phyloP scores from a whole-genome alignment of 2,329 filamentous ascomycete species.

The Chaetomium globosum region DNA sequence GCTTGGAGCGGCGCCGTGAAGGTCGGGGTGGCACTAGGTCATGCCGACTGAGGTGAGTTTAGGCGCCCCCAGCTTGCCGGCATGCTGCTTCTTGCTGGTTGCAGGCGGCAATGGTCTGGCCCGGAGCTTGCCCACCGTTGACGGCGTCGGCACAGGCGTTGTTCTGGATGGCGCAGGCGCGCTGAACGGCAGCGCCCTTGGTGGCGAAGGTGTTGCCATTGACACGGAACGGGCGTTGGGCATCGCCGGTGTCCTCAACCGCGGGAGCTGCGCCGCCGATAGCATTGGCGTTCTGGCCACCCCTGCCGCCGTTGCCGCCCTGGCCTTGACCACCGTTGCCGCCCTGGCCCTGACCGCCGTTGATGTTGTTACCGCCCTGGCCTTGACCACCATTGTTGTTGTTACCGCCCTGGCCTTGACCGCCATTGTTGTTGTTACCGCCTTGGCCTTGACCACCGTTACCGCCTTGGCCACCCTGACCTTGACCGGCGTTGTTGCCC shows the following conservation, averaged over 20 bases:
- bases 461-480: slow-evolving; percentile 18
- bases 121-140: slow-evolving; percentile 52
- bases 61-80: slow-evolving; percentile 38
- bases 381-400: too few species aligned
- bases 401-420: slow-evolving; percentile 21
- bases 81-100: slow-evolving; percentile 55
- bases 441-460: not conserved
- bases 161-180: slow-evolving; percentile 66
- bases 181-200: slow-evolving; percentile 57
- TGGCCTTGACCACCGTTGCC: slow-evolving; percentile 19
- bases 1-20: slow-evolving; percentile 18
- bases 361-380: slow-evolving; percentile 8
- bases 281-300: slow-evolving; percentile 18
- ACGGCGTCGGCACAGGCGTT: slow-evolving; percentile 61
- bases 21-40: slow-evolving; percentile 16
- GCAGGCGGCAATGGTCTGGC: slow-evolving; percentile 55
- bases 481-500: slow-evolving; percentile 13
- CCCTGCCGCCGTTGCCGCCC: slow-evolving; percentile 16
- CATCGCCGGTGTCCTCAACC: slow-evolving; percentile 52
- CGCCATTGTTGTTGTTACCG: slow-evolving; percentile 21
- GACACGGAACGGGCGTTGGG: slow-evolving; percentile 57
- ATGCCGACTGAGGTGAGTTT: slow-evolving; percentile 18
- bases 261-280: slow-evolving; percentile 52
- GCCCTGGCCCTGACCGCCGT: slow-evolving; percentile 11
- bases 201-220: slow-evolving; percentile 62